Evolutionary conservation across 1,139 yeast genomes (phyloP).

Genomic region (Blastobotrys persicus): DNA sequence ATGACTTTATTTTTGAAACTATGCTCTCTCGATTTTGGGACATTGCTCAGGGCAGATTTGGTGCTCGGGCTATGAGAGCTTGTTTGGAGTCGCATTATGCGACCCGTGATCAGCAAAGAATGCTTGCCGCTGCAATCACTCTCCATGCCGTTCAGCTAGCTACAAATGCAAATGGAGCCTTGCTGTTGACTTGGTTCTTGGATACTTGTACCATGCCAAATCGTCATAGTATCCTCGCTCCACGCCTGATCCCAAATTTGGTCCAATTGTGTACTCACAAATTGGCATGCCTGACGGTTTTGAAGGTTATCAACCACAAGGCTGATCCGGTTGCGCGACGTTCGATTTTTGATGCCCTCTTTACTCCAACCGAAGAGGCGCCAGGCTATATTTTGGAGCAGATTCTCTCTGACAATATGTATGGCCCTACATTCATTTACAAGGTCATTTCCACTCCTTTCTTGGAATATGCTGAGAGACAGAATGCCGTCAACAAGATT

Average conservation of each 20-base stretch:
- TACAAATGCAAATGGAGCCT: slow-evolving; percentile 81
- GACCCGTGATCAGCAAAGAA: slow-evolving; percentile 63
- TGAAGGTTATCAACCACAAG: slow-evolving; percentile 70
- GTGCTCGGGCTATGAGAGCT: slow-evolving; percentile 92
- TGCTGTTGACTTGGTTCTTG: slow-evolving; percentile 88
- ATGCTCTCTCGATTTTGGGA: slow-evolving; percentile 76
- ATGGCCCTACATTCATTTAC: slow-evolving; percentile 84
- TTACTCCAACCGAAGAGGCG: slow-evolving; percentile 37
- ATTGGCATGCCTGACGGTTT: slow-evolving; percentile 76
- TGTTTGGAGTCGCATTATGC: slow-evolving; percentile 76
- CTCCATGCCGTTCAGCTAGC: slow-evolving; percentile 78
- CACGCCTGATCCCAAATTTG: slow-evolving; percentile 60
- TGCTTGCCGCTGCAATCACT: slow-evolving; percentile 78
- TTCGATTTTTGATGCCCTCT: slow-evolving; percentile 59
- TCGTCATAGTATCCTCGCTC: slow-evolving; percentile 54
- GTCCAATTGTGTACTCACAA: slow-evolving; percentile 75
- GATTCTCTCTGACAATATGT: slow-evolving; percentile 58
- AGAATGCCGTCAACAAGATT: slow-evolving; percentile 57
- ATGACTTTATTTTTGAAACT: slow-evolving; percentile 85
- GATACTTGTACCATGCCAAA: slow-evolving; percentile 75
- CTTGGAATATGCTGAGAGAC: slow-evolving; percentile 47
- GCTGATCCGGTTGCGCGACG: slow-evolving; percentile 63
- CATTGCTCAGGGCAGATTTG: slow-evolving; percentile 86
- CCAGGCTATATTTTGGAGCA: slow-evolving; percentile 43
- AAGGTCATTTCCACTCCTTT: slow-evolving; percentile 52